Base-by-base conservation (phyloP, 2,329 filamentous ascomycete genomes). In the Exophiala sideris region DNA sequence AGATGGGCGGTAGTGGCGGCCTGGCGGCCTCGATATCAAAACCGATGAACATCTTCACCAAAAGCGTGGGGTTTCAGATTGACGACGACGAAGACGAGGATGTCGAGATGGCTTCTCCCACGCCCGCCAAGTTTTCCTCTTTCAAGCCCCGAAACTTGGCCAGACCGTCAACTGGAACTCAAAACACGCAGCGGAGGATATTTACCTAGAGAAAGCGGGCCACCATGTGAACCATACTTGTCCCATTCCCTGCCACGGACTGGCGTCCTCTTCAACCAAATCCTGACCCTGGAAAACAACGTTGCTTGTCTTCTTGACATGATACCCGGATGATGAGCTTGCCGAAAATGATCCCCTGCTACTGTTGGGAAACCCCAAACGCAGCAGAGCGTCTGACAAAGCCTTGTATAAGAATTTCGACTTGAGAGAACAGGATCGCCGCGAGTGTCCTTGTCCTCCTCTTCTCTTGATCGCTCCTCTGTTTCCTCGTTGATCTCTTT, bases 1-100 rank as follows among this genome's bases (percentile, higher is more conserved):
- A 69, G 38, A 77, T 77, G 73, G 53, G 54, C 12, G 48, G 38
- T 16, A 35, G 21, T 36, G 39, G 36, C 4, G 16, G 39, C 34
- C 24, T 18, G 5, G 10, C 16, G 35, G 44, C 36, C 12, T 33
- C 46, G 9, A 54, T 48, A 38, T 16, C 44, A 8, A 52, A 47
- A 34, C 50, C 56, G 33, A 50, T 48, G 47, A 56, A 52, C 20
- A 44, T 58, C 36, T 62, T 54, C 38, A 52, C 35, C 6, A 56
- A 48, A 41, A 58, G 50, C 14, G 50, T 51, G 6, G 52, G 51
- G 11, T 55, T 57, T 45, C 51, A 48, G 33, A 48, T 53, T 36
- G 48, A 52, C 14, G 50, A 50, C 38, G 57, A 58, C 11, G 50
- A 46, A n/a, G 55, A 60, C 20, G 47, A 35, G n/a, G 57, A 55